These are phyloP conservation scores for Gryganskiella cystojenkinii DNA, from an alignment of 192 early-diverging fungal genomes.

Conservation along the genomic window DNA sequence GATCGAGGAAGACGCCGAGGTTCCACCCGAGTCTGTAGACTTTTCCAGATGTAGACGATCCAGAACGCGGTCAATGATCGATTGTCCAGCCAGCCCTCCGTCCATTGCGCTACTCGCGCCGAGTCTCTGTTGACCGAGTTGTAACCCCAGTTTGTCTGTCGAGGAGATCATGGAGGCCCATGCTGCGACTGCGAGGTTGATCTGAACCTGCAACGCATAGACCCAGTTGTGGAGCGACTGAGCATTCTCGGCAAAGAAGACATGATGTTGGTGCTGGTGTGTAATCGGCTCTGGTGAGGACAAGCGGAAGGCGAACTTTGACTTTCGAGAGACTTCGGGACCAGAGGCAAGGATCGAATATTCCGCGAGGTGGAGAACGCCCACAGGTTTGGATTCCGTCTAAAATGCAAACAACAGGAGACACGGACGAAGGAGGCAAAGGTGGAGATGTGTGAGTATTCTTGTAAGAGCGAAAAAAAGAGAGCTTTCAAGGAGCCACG, in stretches of 20 bases:
- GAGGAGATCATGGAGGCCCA: conserved; percentile 8
- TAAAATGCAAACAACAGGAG: no score
- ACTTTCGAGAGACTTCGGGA: conserved; percentile 43
- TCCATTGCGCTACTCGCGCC: background rate
- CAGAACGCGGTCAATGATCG: conserved; percentile 43
- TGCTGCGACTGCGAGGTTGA: conserved; percentile 19
- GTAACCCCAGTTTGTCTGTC: background rate
- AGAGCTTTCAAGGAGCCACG: no score
- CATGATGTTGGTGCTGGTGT: conserved; percentile 37
- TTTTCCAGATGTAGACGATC: conserved; percentile 43
- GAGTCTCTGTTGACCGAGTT: background rate
- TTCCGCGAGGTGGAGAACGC: conserved; percentile 32
- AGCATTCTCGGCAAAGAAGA: conserved; percentile 22
- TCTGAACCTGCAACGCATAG: conserved; percentile 29
- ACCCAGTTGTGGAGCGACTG: conserved; percentile 45
- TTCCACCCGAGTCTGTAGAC: background rate
- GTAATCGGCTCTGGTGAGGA: conserved; percentile 30
- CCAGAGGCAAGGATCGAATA: conserved; percentile 41
- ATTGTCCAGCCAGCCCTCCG: conserved; percentile 8
- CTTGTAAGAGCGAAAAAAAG: no score
- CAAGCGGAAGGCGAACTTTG: conserved; percentile 36
- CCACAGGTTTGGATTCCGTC: conserved; percentile 43
- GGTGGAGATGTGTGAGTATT: background rate
- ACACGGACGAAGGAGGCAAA: background rate
- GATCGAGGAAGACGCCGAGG: background rate